Base-by-base conservation (phyloP, 2,329 filamentous ascomycete genomes). In the Aureobasidium leucospermi region DNA sequence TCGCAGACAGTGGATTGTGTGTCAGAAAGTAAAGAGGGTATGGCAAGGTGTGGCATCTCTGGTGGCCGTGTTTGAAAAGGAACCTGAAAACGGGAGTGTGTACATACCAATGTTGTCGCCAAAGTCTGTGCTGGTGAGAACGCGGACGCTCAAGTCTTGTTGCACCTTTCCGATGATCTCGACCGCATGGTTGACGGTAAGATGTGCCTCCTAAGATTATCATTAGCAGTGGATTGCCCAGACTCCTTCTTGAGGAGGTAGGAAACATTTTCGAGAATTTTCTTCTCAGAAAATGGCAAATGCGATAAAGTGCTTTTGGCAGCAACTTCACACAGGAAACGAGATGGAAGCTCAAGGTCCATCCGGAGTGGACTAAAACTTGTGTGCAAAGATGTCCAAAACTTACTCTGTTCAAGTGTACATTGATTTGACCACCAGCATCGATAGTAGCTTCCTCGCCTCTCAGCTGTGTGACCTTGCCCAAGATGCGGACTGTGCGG, bases 141-240 rank as follows among this genome's bases (percentile, higher is more conserved):
- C 87, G 69, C 86, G 88, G 66, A 94, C 78, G 16, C 83, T 82
- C 23, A 90, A 75, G 71, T 93, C 89, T 2, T 79, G 79, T 67
- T 88, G 86, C 48, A 94, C 88, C 71, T 90, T 92, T 65, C 89
- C 89, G 63, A 93, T 88, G 63, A 94, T 76, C 68, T 94, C 89
- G 9, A 85, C 86, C 8, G 82, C 85, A 68, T 89, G 87, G 52
- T 86, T 85, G 55, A 85, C 79, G 28, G 81, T 78, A 23, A 92
- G 81, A 67, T 90, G 87, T 1, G 83, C 77, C 61, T 92, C 87
- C 88, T 91, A 59, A 23, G 23, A 23, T 23, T 6, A 13, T 45
- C 29, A n/a, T 9, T 13, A 19, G 13, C 43, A n/a, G n/a, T n/a
- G n/a, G n/a, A n/a, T n/a, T n/a, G n/a, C n/a, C n/a, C n/a, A n/a